phyloP scores from a whole-genome alignment of 1,284 basidiomycete species.

The Xanthoconium separans region DNA sequence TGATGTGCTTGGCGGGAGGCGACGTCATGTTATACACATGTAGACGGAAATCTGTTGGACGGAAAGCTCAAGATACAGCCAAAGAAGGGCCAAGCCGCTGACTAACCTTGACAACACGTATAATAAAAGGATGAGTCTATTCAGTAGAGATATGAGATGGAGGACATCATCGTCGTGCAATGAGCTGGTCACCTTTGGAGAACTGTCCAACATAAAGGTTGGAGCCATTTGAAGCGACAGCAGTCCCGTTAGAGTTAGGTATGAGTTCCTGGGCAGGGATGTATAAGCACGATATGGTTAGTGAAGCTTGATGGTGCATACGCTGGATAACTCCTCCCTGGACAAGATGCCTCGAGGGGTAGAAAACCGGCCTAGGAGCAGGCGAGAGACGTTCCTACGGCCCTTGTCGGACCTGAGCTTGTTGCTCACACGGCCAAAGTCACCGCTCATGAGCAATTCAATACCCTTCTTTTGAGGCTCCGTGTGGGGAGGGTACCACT shows the following conservation, averaged over 20 bases:
- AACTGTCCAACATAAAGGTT: slow-evolving; percentile 95
- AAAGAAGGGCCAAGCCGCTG: not conserved
- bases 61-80: slow-evolving; percentile 10
- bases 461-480: slow-evolving; percentile 74
- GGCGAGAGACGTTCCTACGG: slow-evolving; percentile 45
- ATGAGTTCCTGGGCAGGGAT: slow-evolving; percentile 57
- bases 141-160: not conserved
- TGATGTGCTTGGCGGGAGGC: slow-evolving; percentile 37
- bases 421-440: slow-evolving; percentile 74
- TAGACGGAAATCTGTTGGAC: slow-evolving; percentile 71
- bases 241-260: slow-evolving; percentile 85
- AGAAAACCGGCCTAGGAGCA: slow-evolving; percentile 44
- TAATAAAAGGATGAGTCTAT: slow-evolving; percentile 80
- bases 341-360: slow-evolving; percentile 37
- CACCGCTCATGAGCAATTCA: slow-evolving; percentile 74
- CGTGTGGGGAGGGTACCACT: slow-evolving; percentile 50
- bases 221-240: slow-evolving; percentile 78
- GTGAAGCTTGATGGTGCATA: slow-evolving; percentile 31
- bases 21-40: slow-evolving; percentile 84
- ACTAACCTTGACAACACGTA: slow-evolving; percentile 74
- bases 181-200: slow-evolving; percentile 58
- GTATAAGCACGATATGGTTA: slow-evolving; percentile 5
- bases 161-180: slow-evolving; percentile 24
- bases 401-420: slow-evolving; percentile 43
- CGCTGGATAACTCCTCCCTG: slow-evolving; percentile 55